Conservation (phyloP, 768 basidiomycete species). For the Imleria badia region DNA sequence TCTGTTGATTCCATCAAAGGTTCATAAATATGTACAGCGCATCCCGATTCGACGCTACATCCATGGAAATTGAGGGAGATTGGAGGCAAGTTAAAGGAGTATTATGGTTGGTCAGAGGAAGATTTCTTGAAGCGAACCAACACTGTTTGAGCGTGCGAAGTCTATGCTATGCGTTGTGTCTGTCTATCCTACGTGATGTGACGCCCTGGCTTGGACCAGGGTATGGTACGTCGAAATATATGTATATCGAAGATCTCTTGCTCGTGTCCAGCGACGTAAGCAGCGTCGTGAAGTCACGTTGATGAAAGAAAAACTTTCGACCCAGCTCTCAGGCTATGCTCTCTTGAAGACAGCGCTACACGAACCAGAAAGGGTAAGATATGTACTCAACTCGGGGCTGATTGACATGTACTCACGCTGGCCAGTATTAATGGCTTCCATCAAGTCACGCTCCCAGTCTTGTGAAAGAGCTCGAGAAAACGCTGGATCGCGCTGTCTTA, state of each 20-base stretch:
- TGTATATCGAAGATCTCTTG: neutral
- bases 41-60: conserved; percentile 68
- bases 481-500: conserved; percentile 14
- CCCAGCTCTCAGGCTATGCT: neutral
- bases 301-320: neutral
- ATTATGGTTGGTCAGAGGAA: conserved; percentile 65
- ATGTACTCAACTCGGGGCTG: neutral
- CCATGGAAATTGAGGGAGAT: conserved; percentile 46
- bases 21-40: conserved; percentile 45
- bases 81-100: conserved; percentile 55
- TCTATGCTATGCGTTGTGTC: neutral
- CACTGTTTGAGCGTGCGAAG: neutral
- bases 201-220: neutral
- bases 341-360: conserved; percentile 1
- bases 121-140: conserved; percentile 34
- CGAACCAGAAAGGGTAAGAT: neutral
- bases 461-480: conserved; percentile 19
- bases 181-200: neutral
- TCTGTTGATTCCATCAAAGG: neutral
- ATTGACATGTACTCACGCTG: conserved; percentile 16
- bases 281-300: neutral
- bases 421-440: conserved; percentile 16
- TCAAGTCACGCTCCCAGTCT: conserved; percentile 18
- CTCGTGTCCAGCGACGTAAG: neutral
- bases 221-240: neutral